These are phyloP conservation scores for Penicillium sp. DNA, from an alignment of 2,329 filamentous ascomycete species.

Conservation along the genomic window DNA sequence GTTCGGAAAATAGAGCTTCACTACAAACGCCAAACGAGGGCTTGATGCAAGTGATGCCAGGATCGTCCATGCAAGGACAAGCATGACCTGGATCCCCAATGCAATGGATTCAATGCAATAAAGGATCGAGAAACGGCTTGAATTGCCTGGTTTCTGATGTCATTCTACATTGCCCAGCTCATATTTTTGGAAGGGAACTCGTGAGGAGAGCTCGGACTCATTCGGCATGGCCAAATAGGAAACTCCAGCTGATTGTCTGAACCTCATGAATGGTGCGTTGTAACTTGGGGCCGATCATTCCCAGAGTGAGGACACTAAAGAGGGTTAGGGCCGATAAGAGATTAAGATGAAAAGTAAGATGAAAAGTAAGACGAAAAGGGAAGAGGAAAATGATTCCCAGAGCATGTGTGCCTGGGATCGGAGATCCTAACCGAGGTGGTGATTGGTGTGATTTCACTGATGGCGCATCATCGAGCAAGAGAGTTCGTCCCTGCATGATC, in stretches of 20 bases:
- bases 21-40: conserved; percentile 13
- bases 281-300: conserved; percentile 14
- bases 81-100: conserved; percentile 9
- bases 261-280: conserved; percentile 13
- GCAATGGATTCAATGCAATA: conserved; percentile 8
- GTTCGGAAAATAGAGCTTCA: conserved; percentile 33
- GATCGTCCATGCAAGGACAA: conserved; percentile 20
- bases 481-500: conserved; percentile 12
- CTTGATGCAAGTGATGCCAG: conserved; percentile 24
- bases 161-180: not conserved
- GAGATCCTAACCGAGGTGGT: conserved; percentile 7
- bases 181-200: not conserved
- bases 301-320: not conserved
- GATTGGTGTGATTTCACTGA: conserved; percentile 15
- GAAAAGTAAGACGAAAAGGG: no score
- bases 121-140: not conserved
- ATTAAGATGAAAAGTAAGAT: not conserved
- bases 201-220: conserved; percentile 1
- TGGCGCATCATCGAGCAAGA: conserved; percentile 5
- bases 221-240: conserved; percentile 3
- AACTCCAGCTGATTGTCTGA: not conserved
- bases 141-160: not conserved
- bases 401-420: not conserved
- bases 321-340: conserved; percentile 1
- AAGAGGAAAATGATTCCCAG: not conserved